phyloP scores from a whole-genome alignment of 495 filamentous ascomycete species.

The Elasticomyces elasticus region DNA sequence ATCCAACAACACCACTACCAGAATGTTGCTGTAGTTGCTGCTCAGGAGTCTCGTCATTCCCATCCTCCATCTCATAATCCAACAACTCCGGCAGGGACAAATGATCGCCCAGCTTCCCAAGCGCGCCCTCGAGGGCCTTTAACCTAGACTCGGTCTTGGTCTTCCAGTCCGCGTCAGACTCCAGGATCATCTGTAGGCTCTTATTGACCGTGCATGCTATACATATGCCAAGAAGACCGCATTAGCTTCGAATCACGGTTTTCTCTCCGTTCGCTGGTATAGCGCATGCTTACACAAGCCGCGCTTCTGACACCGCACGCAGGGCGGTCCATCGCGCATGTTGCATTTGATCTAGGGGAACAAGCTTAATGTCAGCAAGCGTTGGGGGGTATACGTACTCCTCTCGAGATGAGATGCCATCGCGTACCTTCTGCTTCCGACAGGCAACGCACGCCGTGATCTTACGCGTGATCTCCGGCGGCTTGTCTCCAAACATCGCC shows the following conservation, averaged over 20 bases:
- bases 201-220: conserved; percentile 44
- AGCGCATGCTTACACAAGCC: conserved; percentile 26
- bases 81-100: conserved; percentile 7
- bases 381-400: background rate
- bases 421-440: conserved; percentile 40
- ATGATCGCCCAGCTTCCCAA: conserved; percentile 4
- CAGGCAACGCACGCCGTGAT: conserved; percentile 48
- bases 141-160: conserved; percentile 29
- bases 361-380: conserved; percentile 3
- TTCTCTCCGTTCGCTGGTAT: background rate
- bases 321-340: conserved; percentile 39
- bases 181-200: conserved; percentile 44
- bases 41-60: background rate
- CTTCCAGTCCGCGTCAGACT: conserved; percentile 16
- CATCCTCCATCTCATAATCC: conserved; percentile 8
- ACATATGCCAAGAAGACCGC: background rate
- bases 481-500: conserved; percentile 2
- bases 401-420: too few relatives aligned
- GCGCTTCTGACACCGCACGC: conserved; percentile 43
- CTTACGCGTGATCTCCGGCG: conserved; percentile 45
- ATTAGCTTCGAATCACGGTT: background rate
- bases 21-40: too few relatives aligned
- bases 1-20: too few relatives aligned
- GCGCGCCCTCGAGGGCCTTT: conserved; percentile 7
- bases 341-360: conserved; percentile 40